Evolutionary conservation across 129 eudicot genomes (phyloP).

Genomic region (Lactuca sativa): DNA sequence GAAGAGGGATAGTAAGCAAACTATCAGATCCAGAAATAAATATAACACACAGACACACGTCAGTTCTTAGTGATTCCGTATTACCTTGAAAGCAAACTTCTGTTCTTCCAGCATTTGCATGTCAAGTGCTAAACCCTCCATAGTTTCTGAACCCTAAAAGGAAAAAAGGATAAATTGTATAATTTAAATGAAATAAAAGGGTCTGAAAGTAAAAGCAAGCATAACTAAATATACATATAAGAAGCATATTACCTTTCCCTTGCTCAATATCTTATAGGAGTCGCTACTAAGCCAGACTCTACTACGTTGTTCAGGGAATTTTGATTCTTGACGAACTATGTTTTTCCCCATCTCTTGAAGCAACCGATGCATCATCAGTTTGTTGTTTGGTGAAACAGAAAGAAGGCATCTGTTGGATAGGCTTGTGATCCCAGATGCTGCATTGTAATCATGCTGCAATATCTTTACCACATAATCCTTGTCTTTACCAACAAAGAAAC

Average conservation of each 20-base stretch:
- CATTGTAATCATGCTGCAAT: constrained; percentile 21
- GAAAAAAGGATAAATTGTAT: too few species aligned
- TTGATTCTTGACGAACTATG: constrained; percentile 36
- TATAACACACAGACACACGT: background rate
- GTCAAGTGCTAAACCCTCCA: constrained; percentile 25
- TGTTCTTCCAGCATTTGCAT: background rate
- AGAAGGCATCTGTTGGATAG: constrained; percentile 33
- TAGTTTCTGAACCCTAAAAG: constrained; percentile 18
- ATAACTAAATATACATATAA: too few species aligned
- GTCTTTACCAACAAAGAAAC: constrained; percentile 39
- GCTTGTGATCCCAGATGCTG: constrained; percentile 31
- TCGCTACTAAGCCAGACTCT: background rate
- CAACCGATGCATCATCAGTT: constrained; percentile 36
- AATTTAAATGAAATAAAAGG: too few species aligned
- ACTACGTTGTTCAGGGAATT: background rate
- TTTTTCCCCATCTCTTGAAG: constrained; percentile 34
- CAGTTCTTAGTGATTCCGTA: background rate
- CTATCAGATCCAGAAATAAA: background rate
- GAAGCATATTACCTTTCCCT: background rate
- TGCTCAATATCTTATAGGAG: background rate
- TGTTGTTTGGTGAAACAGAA: constrained; percentile 15
- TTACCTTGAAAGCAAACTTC: background rate
- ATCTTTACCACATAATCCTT: constrained; percentile 18
- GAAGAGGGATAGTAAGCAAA: too few species aligned
- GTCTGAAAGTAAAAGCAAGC: background rate